Evolutionary conservation across 805 yeast species (phyloP).

Genomic region (Kazachstania kunashirensis): DNA sequence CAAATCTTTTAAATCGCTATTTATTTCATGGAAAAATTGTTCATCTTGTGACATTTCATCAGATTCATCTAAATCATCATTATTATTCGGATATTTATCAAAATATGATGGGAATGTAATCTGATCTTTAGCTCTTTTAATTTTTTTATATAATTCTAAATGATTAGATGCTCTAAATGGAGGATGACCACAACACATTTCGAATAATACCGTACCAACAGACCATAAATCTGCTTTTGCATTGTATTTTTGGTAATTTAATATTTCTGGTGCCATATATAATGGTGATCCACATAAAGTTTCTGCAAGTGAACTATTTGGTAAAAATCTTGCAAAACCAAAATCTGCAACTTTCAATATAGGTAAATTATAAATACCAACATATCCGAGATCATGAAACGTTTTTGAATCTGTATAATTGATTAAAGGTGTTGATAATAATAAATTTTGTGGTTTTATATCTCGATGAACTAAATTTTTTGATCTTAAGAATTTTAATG

Average conservation of each 20-base stretch:
- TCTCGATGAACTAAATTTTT: conserved; percentile 87
- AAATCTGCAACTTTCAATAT: conserved; percentile 91
- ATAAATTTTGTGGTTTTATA: conserved; percentile 77
- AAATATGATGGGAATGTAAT: conserved; percentile 68
- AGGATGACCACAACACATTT: conserved; percentile 93
- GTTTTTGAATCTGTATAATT: conserved; percentile 38
- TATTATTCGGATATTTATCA: conserved; percentile 1
- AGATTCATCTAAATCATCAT: not conserved
- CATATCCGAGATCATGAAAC: conserved; percentile 48
- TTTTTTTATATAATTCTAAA: conserved; percentile 76
- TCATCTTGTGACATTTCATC: not conserved
- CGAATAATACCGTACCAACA: conserved; percentile 91
- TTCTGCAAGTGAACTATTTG: conserved; percentile 89
- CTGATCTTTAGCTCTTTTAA: conserved; percentile 69
- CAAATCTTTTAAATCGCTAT: conserved; percentile 56
- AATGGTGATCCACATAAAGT: conserved; percentile 96
- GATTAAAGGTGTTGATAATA: conserved; percentile 69
- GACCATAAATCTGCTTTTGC: conserved; percentile 98
- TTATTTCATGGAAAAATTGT: conserved; percentile 33
- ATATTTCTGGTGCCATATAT: conserved; percentile 97
- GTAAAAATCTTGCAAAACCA: conserved; percentile 93
- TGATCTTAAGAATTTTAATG: conserved; percentile 70
- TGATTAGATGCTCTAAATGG: conserved; percentile 93
- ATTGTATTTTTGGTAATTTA: conserved; percentile 87
- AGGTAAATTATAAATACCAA: conserved; percentile 84